Percentiles rank a stretch among this genome's conserved stretches.
These are phyloP conservation scores for Thymus mandschuricus DNA, from an alignment of 257 asterid genomes.

Conservation along the genomic window DNA sequence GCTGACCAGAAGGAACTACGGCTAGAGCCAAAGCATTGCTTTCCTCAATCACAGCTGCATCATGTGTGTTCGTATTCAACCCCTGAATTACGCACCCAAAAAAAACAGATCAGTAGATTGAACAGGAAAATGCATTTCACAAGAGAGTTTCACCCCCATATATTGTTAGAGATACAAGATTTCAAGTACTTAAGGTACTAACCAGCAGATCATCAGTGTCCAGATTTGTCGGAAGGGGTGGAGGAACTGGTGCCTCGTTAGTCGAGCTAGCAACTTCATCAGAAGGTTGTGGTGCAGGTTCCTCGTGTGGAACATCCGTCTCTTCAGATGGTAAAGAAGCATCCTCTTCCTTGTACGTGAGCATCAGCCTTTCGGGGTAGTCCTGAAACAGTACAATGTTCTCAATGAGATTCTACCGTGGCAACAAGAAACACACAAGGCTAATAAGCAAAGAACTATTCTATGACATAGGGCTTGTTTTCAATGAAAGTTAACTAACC, in stretches of 20 bases:
- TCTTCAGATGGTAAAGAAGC: conserved; percentile 68
- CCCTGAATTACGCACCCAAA: conserved; percentile 56
- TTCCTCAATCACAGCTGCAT: conserved; percentile 82
- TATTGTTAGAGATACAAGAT: conserved; percentile 12
- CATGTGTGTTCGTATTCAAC: conserved; percentile 51
- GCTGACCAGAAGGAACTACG: conserved; percentile 82
- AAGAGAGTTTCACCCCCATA: conserved; percentile 7
- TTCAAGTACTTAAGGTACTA: conserved; percentile 20
- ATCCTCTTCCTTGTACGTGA: conserved; percentile 93
- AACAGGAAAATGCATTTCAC: conserved; percentile 27
- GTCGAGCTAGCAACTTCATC: conserved; percentile 51
- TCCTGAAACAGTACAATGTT: conserved; percentile 55
- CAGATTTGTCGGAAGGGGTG: conserved; percentile 52
- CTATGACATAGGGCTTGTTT: conserved; percentile 7
- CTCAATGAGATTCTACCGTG: conserved; percentile 14
- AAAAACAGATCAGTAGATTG: conserved; percentile 1
- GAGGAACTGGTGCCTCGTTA: conserved; percentile 48
- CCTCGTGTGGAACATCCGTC: conserved; percentile 47
- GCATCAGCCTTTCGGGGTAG: conserved; percentile 91
- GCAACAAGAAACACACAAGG: conserved; percentile 6
- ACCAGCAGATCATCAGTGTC: conserved; percentile 90
- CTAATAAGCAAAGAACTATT: neutral
- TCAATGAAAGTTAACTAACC: conserved; percentile 45
- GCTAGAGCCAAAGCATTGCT: conserved; percentile 92
- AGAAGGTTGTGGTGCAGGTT: conserved; percentile 49